These are phyloP conservation scores for Psilocybe cyanescens DNA, from an alignment of 768 basidiomycete genomes.

Conservation along the genomic window DNA sequence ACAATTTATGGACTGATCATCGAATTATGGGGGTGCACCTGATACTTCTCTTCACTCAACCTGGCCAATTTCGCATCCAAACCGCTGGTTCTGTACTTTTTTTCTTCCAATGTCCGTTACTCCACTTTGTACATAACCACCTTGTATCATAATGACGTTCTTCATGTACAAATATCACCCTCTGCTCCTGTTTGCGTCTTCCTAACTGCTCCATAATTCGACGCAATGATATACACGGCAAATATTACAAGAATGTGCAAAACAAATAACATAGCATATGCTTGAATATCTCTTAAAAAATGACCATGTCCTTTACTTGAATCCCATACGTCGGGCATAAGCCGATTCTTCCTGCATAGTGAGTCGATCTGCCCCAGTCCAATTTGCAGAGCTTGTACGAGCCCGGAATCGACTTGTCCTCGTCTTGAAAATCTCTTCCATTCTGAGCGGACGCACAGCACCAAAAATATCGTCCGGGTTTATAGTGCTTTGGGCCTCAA, in stretches of 20 bases:
- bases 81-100: too few species aligned
- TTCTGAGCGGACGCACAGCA: conserved; percentile 78
- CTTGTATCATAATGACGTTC: too few species aligned
- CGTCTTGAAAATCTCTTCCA: conserved; percentile 92
- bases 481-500: conserved; percentile 82
- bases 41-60: too few species aligned
- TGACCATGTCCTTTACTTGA: conserved; percentile 37
- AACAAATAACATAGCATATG: neutral
- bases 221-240: too few species aligned
- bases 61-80: too few species aligned
- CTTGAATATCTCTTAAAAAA: neutral
- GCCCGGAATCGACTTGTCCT: conserved; percentile 84
- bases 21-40: too few species aligned
- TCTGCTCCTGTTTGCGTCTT: too few species aligned
- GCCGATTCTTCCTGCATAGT: conserved; percentile 84
- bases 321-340: conserved; percentile 93
- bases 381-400: conserved; percentile 93
- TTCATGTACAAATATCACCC: too few species aligned
- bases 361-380: conserved; percentile 90
- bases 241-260: neutral
- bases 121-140: too few species aligned
- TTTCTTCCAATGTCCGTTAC: too few species aligned
- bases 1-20: too few species aligned
- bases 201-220: too few species aligned
- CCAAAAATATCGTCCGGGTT: conserved; percentile 95